phyloP scores from a whole-genome alignment of 352 stramenopile species.

The Aphanomyces invadans region DNA sequence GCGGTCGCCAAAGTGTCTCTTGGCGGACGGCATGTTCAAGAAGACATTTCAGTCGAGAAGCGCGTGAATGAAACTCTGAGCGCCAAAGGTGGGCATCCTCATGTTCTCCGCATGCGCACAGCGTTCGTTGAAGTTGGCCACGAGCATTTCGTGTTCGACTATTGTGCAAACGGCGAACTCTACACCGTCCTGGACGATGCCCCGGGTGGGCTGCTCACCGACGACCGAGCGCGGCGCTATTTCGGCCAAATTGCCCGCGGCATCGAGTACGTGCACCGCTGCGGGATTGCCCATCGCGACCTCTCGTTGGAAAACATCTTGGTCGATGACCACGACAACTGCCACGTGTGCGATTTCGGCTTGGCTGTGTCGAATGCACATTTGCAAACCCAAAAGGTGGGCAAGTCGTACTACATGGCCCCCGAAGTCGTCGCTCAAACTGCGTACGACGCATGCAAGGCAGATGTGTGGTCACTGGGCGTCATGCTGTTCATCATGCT shows the following conservation, averaged over 20 bases:
- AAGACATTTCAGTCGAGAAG: conserved; percentile 73
- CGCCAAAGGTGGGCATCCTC: conserved; percentile 51
- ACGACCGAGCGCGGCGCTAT: conserved; percentile 22
- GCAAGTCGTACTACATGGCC: conserved; percentile 97
- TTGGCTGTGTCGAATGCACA: background rate
- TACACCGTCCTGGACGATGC: conserved; percentile 35
- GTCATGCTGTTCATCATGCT: conserved; percentile 26
- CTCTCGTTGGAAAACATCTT: conserved; percentile 84
- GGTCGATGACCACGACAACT: conserved; percentile 55
- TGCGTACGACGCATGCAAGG: conserved; percentile 13
- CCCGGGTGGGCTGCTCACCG: conserved; percentile 27
- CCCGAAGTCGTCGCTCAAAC: conserved; percentile 77
- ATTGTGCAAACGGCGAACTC: conserved; percentile 69
- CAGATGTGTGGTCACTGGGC: conserved; percentile 26
- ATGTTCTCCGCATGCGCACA: conserved; percentile 56
- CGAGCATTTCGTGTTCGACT: conserved; percentile 40
- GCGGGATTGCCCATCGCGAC: conserved; percentile 80
- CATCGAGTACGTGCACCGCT: conserved; percentile 69
- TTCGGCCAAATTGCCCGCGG: conserved; percentile 30
- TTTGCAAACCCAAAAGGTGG: conserved; percentile 39
- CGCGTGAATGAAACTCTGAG: conserved; percentile 61
- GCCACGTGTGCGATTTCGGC: conserved; percentile 23
- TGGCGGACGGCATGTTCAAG: conserved; percentile 55
- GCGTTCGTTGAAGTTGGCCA: conserved; percentile 34
- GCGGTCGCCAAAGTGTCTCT: conserved; percentile 25